phyloP scores from a whole-genome alignment of 78 protist genomes.

The Dictyostelium citrinum region DNA sequence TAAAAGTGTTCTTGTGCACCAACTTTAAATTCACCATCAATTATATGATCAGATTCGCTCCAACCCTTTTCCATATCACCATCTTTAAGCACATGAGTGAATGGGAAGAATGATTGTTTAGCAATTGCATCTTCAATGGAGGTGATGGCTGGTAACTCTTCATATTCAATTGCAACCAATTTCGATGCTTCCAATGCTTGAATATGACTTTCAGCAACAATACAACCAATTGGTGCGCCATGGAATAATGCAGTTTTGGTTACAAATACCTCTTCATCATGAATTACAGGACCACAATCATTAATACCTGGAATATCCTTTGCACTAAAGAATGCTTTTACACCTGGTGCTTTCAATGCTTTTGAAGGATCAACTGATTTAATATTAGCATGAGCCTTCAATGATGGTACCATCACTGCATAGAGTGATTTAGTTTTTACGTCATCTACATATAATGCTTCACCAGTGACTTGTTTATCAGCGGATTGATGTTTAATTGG shows the following conservation, averaged over 20 bases:
- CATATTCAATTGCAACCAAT: constrained; percentile 86
- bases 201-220: constrained; percentile 83
- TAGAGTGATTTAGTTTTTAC: constrained; percentile 33
- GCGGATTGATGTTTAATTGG: constrained; percentile 76
- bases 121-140: constrained; percentile 92
- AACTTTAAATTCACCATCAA: constrained; percentile 74
- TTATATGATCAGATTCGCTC: constrained; percentile 23
- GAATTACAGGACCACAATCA: constrained; percentile 66
- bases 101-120: constrained; percentile 17
- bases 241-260: constrained; percentile 22
- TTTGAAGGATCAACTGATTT: constrained; percentile 15
- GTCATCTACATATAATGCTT: constrained; percentile 88
- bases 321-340: constrained; percentile 56
- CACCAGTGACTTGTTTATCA: constrained; percentile 86
- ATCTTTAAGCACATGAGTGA: constrained; percentile 12
- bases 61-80: constrained; percentile 84
- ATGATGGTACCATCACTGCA: constrained; percentile 80
- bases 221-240: constrained; percentile 89
- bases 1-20: constrained; percentile 98
- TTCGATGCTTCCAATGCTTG: constrained; percentile 84
- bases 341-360: constrained; percentile 79
- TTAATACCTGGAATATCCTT: constrained; percentile 84
- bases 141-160: constrained; percentile 72
- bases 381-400: constrained; percentile 75
- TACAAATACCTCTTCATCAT: constrained; percentile 91